A percentile compares a stretch with the other conserved stretches of the same genome.
Evolutionary conservation across 371 early-diverging fungal species (phyloP).

Genomic region (Mortierella sp.): DNA sequence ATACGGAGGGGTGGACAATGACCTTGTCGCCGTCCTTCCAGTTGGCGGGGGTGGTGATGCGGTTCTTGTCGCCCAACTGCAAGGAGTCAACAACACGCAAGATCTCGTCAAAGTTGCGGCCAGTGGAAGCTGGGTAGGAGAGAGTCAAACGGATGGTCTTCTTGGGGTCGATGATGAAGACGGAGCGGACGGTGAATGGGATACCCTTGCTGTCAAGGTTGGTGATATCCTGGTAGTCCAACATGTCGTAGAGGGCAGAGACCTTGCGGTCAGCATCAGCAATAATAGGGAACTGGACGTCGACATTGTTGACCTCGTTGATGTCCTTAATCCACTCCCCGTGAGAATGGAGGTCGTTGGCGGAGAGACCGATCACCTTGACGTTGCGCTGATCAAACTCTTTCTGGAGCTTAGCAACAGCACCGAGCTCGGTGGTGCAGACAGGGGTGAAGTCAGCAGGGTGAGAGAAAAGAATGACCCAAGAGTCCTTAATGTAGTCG

Average conservation of each 20-base stretch:
- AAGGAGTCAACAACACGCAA: constrained; percentile 93
- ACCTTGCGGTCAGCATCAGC: constrained; percentile 89
- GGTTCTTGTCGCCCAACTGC: constrained; percentile 88
- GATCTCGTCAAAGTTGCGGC: constrained; percentile 97
- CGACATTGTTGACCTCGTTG: constrained; percentile 84
- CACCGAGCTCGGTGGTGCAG: constrained; percentile 96
- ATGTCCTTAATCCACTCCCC: constrained; percentile 92
- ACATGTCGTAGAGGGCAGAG: constrained; percentile 93
- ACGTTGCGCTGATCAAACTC: constrained; percentile 87
- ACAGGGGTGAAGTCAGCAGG: constrained; percentile 97
- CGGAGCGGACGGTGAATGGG: constrained; percentile 95
- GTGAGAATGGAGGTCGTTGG: constrained; percentile 87
- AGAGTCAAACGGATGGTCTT: constrained; percentile 91
- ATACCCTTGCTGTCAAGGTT: constrained; percentile 91
- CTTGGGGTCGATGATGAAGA: constrained; percentile 94
- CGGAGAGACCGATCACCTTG: constrained; percentile 94
- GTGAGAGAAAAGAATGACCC: constrained; percentile 96
- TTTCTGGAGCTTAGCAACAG: constrained; percentile 82
- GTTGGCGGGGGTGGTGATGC: constrained; percentile 94
- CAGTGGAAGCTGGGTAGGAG: constrained; percentile 92
- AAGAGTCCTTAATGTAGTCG: constrained; percentile 85
- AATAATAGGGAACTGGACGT: constrained; percentile 92
- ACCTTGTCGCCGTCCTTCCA: constrained; percentile 93
- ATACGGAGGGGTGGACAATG: constrained; percentile 89
- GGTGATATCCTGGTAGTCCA: constrained; percentile 92